These are phyloP conservation scores for Leccinum fuscescens DNA, from an alignment of 1,284 basidiomycete genomes.

Conservation along the genomic window DNA sequence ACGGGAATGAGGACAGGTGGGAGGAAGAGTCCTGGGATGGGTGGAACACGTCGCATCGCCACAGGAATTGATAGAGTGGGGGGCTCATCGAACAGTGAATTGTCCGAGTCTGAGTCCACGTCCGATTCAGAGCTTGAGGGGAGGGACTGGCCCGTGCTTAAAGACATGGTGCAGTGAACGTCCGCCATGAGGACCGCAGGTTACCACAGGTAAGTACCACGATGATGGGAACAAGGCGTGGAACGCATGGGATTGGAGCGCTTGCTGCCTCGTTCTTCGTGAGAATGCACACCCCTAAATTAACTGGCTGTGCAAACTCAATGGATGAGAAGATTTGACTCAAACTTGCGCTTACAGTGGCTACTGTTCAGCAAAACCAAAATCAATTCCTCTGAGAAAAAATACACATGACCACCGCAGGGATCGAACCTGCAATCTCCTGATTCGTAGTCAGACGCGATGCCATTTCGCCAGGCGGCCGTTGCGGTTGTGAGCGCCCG, in stretches of 20 bases:
- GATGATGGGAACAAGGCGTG: neutral
- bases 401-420: slow-evolving; percentile 22
- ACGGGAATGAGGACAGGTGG: slow-evolving; percentile 50
- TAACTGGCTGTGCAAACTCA: neutral
- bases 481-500: slow-evolving; percentile 1
- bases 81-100: slow-evolving; percentile 45
- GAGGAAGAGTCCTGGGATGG: slow-evolving; percentile 61
- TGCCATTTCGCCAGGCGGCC: slow-evolving; percentile 61
- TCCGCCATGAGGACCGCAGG: neutral
- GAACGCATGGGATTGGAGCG: neutral
- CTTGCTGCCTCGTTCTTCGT: slow-evolving; percentile 12
- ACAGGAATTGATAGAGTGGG: slow-evolving; percentile 11
- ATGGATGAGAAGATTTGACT: neutral
- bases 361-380: neutral
- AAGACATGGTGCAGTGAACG: slow-evolving; percentile 14
- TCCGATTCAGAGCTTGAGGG: neutral
- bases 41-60: slow-evolving; percentile 40
- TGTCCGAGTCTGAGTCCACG: slow-evolving; percentile 28
- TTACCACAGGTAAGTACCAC: neutral
- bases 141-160: neutral
- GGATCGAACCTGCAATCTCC: slow-evolving; percentile 64
- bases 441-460: slow-evolving; percentile 69
- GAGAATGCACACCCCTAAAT: slow-evolving; percentile 16
- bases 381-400: neutral
- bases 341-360: neutral